Evolutionary conservation across 371 early-diverging fungal genomes (phyloP), one percentile per base, ranked within the genome.

Genomic region (Dichotomocladium elegans): DNA sequence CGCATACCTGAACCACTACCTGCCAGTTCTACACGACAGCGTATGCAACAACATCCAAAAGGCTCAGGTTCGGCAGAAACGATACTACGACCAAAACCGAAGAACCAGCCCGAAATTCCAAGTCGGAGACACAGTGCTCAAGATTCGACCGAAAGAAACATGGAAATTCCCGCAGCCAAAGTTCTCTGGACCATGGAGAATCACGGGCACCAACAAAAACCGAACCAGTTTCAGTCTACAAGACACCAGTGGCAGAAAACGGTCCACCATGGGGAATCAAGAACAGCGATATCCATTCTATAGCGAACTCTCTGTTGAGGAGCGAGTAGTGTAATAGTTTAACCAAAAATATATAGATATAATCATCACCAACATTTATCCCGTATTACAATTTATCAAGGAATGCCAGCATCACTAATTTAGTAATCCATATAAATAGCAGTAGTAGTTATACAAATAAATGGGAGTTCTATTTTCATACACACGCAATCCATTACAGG

Each of bases 31-130:
- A 1, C 54, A 57, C 8, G 47, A 52, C 2, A 6, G 54, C 2
- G 31, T 41, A 1, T 9, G 25, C 19, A n/a, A 11, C 0, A 51
- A 52, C 21, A 35, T 63, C 2, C 48, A 58, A 40, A 35, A 30
- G 10, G 56, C 64, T 3, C 60, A 59, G 52, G 54, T 47, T 17
- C n/a, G 45, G 30, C 62, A 61, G 34, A 40, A 51, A 17, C 33
- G 27, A 10, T 44, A 37, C 31, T 53, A 43, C 24, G 30, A 57
- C 19, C 27, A 15, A 14, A 27, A 43, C 10, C 43, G 22, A 21
- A 7, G 1, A 21, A 43, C 22, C 11, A 6, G 43, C 6, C 43
- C 43, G 27, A 43, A 1, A 1, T 43, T 43, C n/a, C 15, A 43
- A 21, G n/a, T 43, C 14, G 25, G 25, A 10, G 47, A 47, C 17